Base-by-base conservation (phyloP, 495 filamentous ascomycete species). In the Hypoxylon fuscum region DNA sequence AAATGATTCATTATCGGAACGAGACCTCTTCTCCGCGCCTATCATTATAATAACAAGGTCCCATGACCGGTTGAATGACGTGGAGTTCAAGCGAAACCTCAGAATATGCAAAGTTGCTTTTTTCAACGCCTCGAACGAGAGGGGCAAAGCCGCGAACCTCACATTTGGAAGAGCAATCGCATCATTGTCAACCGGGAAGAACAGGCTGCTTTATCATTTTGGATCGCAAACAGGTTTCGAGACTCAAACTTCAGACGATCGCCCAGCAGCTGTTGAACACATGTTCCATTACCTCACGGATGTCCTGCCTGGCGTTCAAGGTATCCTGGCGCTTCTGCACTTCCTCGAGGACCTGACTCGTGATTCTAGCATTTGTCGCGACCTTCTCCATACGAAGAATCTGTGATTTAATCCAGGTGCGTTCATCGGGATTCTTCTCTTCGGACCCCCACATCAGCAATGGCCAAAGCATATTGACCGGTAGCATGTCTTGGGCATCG, bases 371-470 rank as follows among this genome's bases (percentile, higher is more conserved):
- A 59, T 79, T 77, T 6, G 70, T 72, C 3, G 74, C 72, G 38
- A 75, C 73, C 43, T 72, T 68, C 42, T 78, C 72, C 69, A 77
- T 74, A 6, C 68, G 69, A 7, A 71, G 58, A 21, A 78, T 77
- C 41, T 71, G 71, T 9, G 68, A 60, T 22, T 75, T 60, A 12
- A 80, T 76, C 73, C 76, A 78, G 17, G 47, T 55, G 22, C 72
- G 63, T 34, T 75, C 69, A 0, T 75, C 72, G 6, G 55, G 29
- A 35, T 76, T 69, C 17, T 78, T 72, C 49, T 76, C 73, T 66
- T 79, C 77, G 35, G 64, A 72, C 18, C 74, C 75, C 66, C 72
- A 72, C 76, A 83, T 76, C 51, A 79, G 46, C 29, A 79, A 59
- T 3, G 75, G 74, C 74, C 76, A 77, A 25, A 76, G 55, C 69